These are phyloP conservation scores for Tolypocladium endophyticum DNA, from an alignment of 2,329 filamentous ascomycete genomes.

Conservation along the genomic window DNA sequence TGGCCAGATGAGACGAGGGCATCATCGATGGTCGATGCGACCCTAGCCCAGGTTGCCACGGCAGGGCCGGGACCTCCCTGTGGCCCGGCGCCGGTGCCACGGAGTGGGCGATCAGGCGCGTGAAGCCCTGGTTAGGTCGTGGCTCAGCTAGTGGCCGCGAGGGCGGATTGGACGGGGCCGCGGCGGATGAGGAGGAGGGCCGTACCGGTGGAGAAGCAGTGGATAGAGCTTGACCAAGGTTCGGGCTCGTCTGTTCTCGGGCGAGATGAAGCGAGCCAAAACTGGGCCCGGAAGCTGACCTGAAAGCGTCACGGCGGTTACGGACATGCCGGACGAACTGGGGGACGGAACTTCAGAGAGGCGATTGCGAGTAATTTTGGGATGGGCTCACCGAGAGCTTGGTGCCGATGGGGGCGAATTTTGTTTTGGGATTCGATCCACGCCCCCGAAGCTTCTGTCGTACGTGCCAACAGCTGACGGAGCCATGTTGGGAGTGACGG, in stretches of 20 bases:
- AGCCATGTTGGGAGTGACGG: background rate
- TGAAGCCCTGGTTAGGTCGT: background rate
- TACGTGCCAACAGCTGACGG: background rate
- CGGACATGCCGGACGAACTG: background rate
- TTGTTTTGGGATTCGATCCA: background rate
- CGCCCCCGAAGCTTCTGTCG: background rate
- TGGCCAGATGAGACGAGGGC: background rate
- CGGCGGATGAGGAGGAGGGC: slow-evolving; percentile 3
- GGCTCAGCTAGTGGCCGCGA: background rate
- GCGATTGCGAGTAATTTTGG: background rate
- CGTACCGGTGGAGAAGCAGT: slow-evolving; percentile 4
- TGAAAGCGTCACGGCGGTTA: background rate
- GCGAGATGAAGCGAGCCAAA: background rate
- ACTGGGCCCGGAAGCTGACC: background rate
- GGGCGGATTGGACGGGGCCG: background rate
- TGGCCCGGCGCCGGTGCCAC: background rate
- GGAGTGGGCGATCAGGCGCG: background rate
- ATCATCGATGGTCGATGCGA: background rate
- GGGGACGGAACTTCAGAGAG: background rate
- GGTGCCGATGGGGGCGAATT: background rate
- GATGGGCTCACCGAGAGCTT: background rate
- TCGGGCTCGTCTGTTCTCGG: background rate
- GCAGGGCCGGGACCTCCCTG: background rate
- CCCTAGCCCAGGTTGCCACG: background rate
- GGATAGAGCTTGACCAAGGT: background rate